Base-by-base conservation (phyloP, 2,329 filamentous ascomycete species). In the Fusarium sp. region DNA sequence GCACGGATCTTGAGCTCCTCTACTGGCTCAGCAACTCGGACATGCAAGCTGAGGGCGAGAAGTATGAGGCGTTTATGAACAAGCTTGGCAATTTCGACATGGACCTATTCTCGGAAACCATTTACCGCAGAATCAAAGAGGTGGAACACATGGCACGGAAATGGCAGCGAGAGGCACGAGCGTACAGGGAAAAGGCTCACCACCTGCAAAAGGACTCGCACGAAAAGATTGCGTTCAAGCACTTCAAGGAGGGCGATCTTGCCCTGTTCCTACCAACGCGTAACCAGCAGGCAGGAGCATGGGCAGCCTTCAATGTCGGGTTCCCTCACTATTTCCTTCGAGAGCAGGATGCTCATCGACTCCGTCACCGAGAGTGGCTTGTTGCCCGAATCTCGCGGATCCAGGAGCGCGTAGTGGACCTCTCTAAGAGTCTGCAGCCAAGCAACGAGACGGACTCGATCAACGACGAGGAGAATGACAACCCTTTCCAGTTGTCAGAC, bases 221-320 rank as follows among this genome's bases (percentile, higher is more conserved):
- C 77, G 94, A 98, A 75, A 98, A 98, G 85, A 98, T 99, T 79
- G 95, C 96, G 3, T 98, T 96, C 81, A 92, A 93, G 69, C 92
- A 96, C 59, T 99, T 99, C 86, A 98, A 98, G 80, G 95, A 98
- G 82, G 96, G 96, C 9, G 96, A 99, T 79, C 87, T 99, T 16
- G 96, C 96, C 14, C 83, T 99, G 3, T 99, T 99, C 85, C 85
- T 99, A 44, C 96, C 96, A 0, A 99, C 96, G 0, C 89, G 96
- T 38, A 98, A 98, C 80, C 95, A 98, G 83, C 94, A 93, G 40
- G 96, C 95, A 6, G 93, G 96, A 17, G 96, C 96, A 1, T 99
- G 96, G 96, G 96, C 96, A 6, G 96, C 96, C 1, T 99, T 99
- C 88, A 99, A 99, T 78, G 94, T 99, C 35, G 96, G 95, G 1